These are phyloP conservation scores for Rubroboletus pulcherrimus DNA, from an alignment of 768 basidiomycete species.

Conservation along the genomic window DNA sequence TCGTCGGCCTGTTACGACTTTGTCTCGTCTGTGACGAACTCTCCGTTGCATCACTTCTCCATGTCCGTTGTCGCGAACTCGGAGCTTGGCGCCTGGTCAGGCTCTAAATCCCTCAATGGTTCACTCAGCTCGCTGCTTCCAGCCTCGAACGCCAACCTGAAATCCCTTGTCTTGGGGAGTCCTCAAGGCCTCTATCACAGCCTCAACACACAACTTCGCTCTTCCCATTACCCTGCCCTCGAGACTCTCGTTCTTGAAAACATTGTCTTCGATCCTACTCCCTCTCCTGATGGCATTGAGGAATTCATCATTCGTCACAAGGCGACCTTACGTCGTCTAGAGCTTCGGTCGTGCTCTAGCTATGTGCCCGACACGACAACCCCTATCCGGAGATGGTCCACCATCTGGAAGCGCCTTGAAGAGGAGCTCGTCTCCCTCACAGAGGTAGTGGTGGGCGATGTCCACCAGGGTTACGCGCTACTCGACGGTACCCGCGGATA, in stretches of 20 bases:
- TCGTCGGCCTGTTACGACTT: conserved; percentile 26
- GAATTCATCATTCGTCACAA: conserved; percentile 33
- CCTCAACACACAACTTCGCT: conserved; percentile 17
- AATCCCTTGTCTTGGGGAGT: conserved; percentile 24
- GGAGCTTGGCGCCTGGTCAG: conserved; percentile 29
- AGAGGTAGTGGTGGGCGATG: conserved; percentile 19
- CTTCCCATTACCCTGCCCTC: conserved; percentile 25
- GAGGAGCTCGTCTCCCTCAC: conserved; percentile 22
- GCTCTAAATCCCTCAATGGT: conserved; percentile 28
- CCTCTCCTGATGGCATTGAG: conserved; percentile 23
- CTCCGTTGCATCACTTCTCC: conserved; percentile 29
- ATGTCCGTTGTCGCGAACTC: conserved; percentile 31
- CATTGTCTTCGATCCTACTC: conserved; percentile 25
- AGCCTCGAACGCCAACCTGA: conserved; percentile 15
- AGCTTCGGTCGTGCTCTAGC: conserved; percentile 25
- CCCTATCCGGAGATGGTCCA: conserved; percentile 25
- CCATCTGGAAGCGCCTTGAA: conserved; percentile 24
- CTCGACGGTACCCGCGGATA: conserved; percentile 24
- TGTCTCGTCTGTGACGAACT: conserved; percentile 21
- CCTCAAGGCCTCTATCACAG: conserved; percentile 31
- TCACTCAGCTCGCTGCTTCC: conserved; percentile 27
- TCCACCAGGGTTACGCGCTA: conserved; percentile 21
- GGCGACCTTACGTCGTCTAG: conserved; percentile 19
- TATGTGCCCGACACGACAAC: conserved; percentile 16
- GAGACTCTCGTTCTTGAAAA: conserved; percentile 28